Conservation (phyloP, 176 grass and related monocot species). For the Hordeum vulgare region MorexV3_pseudomolecules_assembly NC_058523.1:548529143-548529642, state of each 20-base stretch:
- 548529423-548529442: conserved; percentile 98
- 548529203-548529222: conserved; percentile 19
- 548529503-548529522: conserved; percentile 47
- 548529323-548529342: conserved; percentile 99
- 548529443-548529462: conserved; percentile 87
- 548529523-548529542: neutral
- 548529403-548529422: conserved; percentile 65
- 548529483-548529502: conserved; percentile 94
- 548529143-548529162: conserved; percentile 29
- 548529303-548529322: conserved; percentile 96
- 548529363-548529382: conserved; percentile 30
- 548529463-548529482: conserved; percentile 83
- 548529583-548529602: conserved; percentile 38
- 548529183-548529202: conserved; percentile 50
- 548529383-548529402: conserved; percentile 54
- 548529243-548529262: conserved; percentile 80
- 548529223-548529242: conserved; percentile 31
- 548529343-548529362: conserved; percentile 42
- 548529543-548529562: neutral
- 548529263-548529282: conserved; percentile 76
- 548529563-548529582: neutral
- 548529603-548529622: conserved; percentile 41
- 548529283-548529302: conserved; percentile 98
- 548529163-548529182: conserved; percentile 90
- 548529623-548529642: conserved; percentile 62